Percentiles rank a stretch among this genome's conserved stretches.
Conservation (phyloP, 2,329 filamentous ascomycete genomes). For the Venturia carpophila region DNA sequence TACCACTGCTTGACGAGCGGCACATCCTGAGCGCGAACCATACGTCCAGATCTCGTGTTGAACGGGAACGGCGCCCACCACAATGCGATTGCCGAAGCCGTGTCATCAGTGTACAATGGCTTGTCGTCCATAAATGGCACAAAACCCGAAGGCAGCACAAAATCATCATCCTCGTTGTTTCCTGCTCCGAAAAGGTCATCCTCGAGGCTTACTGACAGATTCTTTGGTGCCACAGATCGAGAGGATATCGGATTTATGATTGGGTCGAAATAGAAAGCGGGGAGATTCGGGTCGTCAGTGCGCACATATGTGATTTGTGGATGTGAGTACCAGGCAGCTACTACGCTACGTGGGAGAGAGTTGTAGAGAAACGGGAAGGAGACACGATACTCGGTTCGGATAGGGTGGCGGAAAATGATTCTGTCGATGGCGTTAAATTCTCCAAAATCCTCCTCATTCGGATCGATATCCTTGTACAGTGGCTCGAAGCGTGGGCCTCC, state of each 20-base stretch:
- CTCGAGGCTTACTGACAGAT: constrained; percentile 84
- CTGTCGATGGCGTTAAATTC: constrained; percentile 99
- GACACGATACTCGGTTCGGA: constrained; percentile 91
- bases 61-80: constrained; percentile 99
- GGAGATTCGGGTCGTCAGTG: constrained; percentile 78
- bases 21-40: constrained; percentile 96
- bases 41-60: constrained; percentile 83
- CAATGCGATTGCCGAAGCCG: constrained; percentile 79
- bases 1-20: constrained; percentile 98
- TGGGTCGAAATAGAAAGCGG: constrained; percentile 97
- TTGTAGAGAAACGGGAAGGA: constrained; percentile 95
- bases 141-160: constrained; percentile 69
- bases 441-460: constrained; percentile 97
- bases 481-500: constrained; percentile 95
- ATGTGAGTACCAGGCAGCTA: constrained; percentile 86
- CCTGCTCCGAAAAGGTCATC: constrained; percentile 84
- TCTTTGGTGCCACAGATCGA: constrained; percentile 86
- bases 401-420: constrained; percentile 94
- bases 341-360: constrained; percentile 87
- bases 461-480: constrained; percentile 96
- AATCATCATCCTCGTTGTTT: constrained; percentile 75
- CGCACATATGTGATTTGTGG: constrained; percentile 88
- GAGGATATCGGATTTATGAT: constrained; percentile 96
- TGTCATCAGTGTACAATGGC: constrained; percentile 81
- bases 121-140: constrained; percentile 88